Percentiles rank a stretch among this genome's conserved stretches.
These are phyloP conservation scores for Dactylorhiza incarnata DNA, from an alignment of 106 monocot species.

Conservation along the genomic window DNA sequence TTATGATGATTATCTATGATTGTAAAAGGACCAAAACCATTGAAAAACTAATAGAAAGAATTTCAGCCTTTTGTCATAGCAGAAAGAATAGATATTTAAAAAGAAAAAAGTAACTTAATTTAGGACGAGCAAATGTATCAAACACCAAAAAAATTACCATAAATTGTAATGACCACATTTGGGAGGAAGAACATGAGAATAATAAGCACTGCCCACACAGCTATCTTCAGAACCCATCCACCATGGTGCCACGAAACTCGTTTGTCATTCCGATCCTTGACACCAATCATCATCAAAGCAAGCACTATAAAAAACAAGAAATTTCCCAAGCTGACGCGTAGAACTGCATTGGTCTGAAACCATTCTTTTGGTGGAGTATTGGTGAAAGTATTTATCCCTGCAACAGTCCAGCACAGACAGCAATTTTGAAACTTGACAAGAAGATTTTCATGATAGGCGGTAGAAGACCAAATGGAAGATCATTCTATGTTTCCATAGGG, in stretches of 20 bases:
- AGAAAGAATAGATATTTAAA: neutral
- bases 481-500: neutral
- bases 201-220: conserved; percentile 61
- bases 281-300: conserved; percentile 84
- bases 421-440: neutral
- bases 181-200: conserved; percentile 88
- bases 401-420: neutral
- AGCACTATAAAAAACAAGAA: conserved; percentile 82
- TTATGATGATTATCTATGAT: neutral
- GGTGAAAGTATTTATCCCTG: conserved; percentile 89
- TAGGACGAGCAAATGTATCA: neutral
- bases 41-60: neutral
- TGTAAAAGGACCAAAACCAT: neutral
- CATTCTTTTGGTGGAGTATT: conserved; percentile 79
- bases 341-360: conserved; percentile 80
- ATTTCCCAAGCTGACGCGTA: conserved; percentile 89
- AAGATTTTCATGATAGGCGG: neutral
- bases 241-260: conserved; percentile 92
- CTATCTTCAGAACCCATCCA: conserved; percentile 78
- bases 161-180: conserved; percentile 61
- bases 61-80: neutral
- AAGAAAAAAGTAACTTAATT: neutral
- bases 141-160: conserved; percentile 44
- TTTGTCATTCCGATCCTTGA: conserved; percentile 88
- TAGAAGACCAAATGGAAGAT: neutral